Conservation (phyloP, 768 basidiomycete species). For the Hypholoma sublateritium region DNA sequence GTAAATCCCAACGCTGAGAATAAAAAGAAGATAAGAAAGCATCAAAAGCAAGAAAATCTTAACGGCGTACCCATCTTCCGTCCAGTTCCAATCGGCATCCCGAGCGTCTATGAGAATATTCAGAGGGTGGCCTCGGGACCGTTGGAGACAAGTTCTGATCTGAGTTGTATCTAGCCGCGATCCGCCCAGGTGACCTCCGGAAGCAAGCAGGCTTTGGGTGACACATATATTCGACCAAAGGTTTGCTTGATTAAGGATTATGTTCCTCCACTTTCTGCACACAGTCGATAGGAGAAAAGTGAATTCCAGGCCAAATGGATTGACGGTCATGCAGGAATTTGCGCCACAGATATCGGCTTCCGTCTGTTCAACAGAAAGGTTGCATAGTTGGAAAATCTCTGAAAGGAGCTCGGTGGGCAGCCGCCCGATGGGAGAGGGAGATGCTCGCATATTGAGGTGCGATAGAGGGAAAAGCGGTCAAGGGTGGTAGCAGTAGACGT, state of each 20-base stretch:
- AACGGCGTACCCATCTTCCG: constrained; percentile 44
- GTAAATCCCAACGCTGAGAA: constrained; percentile 26
- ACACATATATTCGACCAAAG: constrained; percentile 59
- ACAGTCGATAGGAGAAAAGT: constrained; percentile 51
- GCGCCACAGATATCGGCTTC: constrained; percentile 19
- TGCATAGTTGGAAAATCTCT: constrained; percentile 52
- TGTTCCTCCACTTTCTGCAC: constrained; percentile 49
- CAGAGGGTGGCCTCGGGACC: constrained; percentile 48
- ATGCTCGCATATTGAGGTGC: constrained; percentile 13
- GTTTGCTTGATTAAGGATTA: constrained; percentile 47
- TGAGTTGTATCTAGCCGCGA: constrained; percentile 33
- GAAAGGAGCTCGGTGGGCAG: constrained; percentile 61
- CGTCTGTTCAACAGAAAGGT: constrained; percentile 26
- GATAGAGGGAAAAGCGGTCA: constrained; percentile 3
- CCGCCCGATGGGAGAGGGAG: constrained; percentile 32
- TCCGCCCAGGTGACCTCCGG: constrained; percentile 6
- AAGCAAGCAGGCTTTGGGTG: constrained; percentile 33
- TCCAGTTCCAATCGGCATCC: constrained; percentile 59
- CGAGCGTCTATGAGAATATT: constrained; percentile 60
- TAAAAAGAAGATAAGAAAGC: background rate
- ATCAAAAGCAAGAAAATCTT: background rate
- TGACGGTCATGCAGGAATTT: constrained; percentile 16
- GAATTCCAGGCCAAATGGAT: constrained; percentile 28
- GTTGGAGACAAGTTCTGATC: constrained; percentile 40
- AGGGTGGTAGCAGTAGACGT: constrained; percentile 14